Conservation (phyloP, 139 green algal genomes). For the Chlamydomonas sphaeroides region DNA sequence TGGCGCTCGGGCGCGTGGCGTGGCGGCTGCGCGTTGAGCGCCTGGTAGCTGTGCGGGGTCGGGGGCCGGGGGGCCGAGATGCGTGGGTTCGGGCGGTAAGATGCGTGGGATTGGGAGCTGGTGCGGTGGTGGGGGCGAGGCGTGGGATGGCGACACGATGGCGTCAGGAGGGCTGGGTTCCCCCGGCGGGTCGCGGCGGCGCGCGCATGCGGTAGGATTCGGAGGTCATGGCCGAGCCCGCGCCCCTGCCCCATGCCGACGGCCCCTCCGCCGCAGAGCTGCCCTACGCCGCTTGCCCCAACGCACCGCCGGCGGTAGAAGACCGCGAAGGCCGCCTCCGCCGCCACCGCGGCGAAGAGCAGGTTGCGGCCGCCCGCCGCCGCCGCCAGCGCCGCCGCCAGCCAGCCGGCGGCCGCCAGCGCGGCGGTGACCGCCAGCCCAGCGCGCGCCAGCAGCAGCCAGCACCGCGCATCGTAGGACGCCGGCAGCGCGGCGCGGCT, state of each 20-base stretch:
- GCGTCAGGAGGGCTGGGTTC: too few species aligned
- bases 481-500: slow-evolving; percentile 7
- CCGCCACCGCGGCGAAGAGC: background rate
- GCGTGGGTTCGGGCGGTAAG: background rate
- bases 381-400: background rate
- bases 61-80: background rate
- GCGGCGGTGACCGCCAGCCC: background rate
- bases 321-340: slow-evolving; percentile 12
- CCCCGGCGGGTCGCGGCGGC: too few species aligned
- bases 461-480: slow-evolving; percentile 1
- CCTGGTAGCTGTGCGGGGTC: background rate
- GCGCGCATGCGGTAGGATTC: background rate
- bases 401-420: background rate
- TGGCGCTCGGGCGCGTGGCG: slow-evolving; percentile 17
- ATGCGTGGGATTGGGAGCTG: background rate
- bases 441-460: background rate
- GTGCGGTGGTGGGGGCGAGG: background rate
- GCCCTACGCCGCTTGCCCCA: background rate
- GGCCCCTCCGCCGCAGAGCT: background rate
- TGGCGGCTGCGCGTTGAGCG: slow-evolving; percentile 22
- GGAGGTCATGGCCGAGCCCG: too few species aligned
- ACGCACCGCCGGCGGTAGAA: slow-evolving; percentile 29
- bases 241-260: too few species aligned
- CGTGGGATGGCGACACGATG: too few species aligned
- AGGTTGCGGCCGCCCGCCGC: background rate